Percentiles rank a stretch among this genome's conserved stretches.
Conservation (phyloP, 805 yeast genomes). For the Lachancea meyersii region DNA sequence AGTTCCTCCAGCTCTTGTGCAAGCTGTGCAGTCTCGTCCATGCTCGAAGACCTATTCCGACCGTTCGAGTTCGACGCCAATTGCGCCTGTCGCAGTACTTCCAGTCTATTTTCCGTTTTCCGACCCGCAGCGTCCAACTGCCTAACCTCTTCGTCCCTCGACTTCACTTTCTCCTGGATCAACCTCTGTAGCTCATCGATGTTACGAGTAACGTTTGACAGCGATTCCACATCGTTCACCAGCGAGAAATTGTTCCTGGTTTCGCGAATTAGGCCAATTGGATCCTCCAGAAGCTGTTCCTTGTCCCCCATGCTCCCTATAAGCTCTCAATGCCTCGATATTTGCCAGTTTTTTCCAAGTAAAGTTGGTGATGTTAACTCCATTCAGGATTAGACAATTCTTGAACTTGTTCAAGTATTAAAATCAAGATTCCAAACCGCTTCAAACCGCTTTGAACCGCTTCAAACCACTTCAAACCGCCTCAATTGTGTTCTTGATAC, state of each 20-base stretch:
- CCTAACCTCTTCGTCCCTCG: constrained; percentile 3
- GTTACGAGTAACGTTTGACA: constrained; percentile 2
- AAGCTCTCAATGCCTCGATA: neutral
- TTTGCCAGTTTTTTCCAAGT: neutral
- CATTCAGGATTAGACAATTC: neutral
- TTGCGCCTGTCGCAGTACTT: constrained; percentile 3
- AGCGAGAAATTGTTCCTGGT: constrained; percentile 26
- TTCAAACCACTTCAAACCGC: too few species aligned
- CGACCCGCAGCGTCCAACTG: neutral
- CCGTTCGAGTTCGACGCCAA: neutral
- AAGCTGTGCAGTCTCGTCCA: constrained; percentile 14
- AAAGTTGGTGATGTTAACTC: neutral
- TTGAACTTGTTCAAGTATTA: too few species aligned
- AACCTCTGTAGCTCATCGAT: constrained; percentile 5
- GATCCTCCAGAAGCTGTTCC: constrained; percentile 19
- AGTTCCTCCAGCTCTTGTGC: constrained; percentile 23
- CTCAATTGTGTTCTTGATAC: too few species aligned
- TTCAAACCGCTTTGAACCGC: too few species aligned
- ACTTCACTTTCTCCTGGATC: constrained; percentile 3
- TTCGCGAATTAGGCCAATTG: constrained; percentile 20
- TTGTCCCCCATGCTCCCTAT: constrained; percentile 12
- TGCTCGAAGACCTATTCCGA: constrained; percentile 12
- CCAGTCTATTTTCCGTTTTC: constrained; percentile 4
- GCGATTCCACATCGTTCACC: constrained; percentile 4
- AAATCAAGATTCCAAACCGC: too few species aligned